A percentile compares a stretch with the other conserved stretches of the same genome.
These are phyloP conservation scores for Exophiala sp. DNA, from an alignment of 2,329 filamentous ascomycete species.

Conservation along the genomic window DNA sequence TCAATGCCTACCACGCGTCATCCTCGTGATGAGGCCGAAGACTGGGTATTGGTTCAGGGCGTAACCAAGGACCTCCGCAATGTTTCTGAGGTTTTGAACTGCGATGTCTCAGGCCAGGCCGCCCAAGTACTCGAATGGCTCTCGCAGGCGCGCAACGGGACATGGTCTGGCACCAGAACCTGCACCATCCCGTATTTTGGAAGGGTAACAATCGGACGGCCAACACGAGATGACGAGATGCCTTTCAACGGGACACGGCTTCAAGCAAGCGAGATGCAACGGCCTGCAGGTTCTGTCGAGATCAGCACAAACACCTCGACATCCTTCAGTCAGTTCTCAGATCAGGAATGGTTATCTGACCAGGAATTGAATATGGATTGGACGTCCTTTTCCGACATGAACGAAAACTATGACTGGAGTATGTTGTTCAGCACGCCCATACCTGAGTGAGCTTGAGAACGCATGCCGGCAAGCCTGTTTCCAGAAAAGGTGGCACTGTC, in stretches of 20 bases:
- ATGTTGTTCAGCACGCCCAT: neutral
- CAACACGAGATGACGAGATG: neutral
- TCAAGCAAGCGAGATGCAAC: neutral
- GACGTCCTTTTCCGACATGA: neutral
- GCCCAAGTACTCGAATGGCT: neutral
- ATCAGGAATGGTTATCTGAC: neutral
- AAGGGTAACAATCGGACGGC: neutral
- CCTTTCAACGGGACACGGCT: neutral
- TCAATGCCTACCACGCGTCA: neutral
- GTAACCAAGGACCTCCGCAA: neutral
- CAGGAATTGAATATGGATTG: neutral
- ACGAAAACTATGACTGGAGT: constrained; percentile 1
- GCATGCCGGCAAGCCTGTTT: no score
- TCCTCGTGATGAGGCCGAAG: neutral
- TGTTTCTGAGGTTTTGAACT: neutral
- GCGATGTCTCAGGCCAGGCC: neutral
- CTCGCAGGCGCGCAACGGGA: neutral
- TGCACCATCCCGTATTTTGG: neutral
- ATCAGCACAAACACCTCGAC: neutral
- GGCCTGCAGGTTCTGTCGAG: neutral
- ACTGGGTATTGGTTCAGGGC: neutral
- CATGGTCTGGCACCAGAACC: neutral
- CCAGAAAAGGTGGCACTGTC: no score
- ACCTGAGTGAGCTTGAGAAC: neutral
- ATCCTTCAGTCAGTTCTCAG: neutral